Conservation (phyloP, 176 grass and related monocot genomes). For the Metroxylon sagu region DNA sequence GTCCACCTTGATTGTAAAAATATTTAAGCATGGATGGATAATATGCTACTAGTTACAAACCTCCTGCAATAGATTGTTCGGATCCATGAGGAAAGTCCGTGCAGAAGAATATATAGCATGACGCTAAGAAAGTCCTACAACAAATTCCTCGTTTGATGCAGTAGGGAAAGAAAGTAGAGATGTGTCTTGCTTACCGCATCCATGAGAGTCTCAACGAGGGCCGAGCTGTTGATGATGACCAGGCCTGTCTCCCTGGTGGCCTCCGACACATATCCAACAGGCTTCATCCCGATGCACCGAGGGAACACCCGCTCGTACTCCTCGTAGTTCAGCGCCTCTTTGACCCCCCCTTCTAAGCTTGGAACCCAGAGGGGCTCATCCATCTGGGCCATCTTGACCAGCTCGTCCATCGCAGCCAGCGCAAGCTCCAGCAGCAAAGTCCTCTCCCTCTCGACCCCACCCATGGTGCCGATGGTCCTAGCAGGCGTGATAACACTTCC, state of each 20-base stretch:
- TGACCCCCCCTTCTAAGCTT: constrained; percentile 21
- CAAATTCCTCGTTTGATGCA: too few relatives aligned
- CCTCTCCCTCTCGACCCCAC: constrained; percentile 27
- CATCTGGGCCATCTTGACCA: constrained; percentile 71
- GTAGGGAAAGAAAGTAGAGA: too few relatives aligned
- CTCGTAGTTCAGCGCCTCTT: constrained; percentile 56
- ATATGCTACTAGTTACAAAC: too few relatives aligned
- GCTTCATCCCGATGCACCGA: constrained; percentile 37
- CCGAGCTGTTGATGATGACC: constrained; percentile 57
- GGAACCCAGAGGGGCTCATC: constrained; percentile 68
- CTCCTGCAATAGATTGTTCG: neutral
- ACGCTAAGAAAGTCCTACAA: too few relatives aligned
- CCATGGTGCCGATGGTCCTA: too few relatives aligned
- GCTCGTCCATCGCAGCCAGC: constrained; percentile 88
- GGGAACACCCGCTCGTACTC: constrained; percentile 56
- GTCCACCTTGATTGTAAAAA: too few relatives aligned
- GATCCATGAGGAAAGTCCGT: neutral
- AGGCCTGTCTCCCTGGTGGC: constrained; percentile 59
- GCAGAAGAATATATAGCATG: neutral
- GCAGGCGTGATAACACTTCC: neutral
- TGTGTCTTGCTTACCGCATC: constrained; percentile 45
- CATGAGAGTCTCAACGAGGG: constrained; percentile 86
- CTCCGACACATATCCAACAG: constrained; percentile 52
- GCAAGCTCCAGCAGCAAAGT: constrained; percentile 59
- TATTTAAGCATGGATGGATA: too few relatives aligned